Base-by-base conservation (phyloP, 2,329 filamentous ascomycete genomes). In the Lachnellula occidentalis region DNA sequence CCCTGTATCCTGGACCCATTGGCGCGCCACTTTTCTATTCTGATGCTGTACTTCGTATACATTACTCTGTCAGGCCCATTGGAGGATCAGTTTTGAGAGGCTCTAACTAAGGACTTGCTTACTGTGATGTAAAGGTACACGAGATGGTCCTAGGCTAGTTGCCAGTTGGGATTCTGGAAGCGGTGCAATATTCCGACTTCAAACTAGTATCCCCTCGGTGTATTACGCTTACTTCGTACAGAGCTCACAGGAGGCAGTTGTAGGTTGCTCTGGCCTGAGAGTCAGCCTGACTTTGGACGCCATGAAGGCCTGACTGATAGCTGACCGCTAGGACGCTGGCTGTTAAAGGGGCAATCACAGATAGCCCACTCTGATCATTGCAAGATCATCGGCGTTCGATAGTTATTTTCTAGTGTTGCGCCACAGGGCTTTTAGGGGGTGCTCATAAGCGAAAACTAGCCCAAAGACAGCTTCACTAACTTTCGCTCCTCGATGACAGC, bases 11-110 rank as follows among this genome's bases (percentile, higher is more conserved):
- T 58, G 58, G 61, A 49, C 31, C 43, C 41, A 50, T 54, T 62
- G 61, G 61, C 27, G 58, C 62, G 58, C 58, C 58, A 62, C 60
- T 48, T 48, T 58, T 63, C 59, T 61, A 63, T 61, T 64, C 53
- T 58, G 58, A 63, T 57, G 43, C 55, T 47, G 15, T 45, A 39
- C n/a, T 39, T 39, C 36, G 36, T 39, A 39, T 17, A 39, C 15
- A 15, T 17, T 39, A 15, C 53, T 56, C 50, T 58, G 51, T 56
- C 51, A 55, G 56, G 43, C 58, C 50, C 27, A 8, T 31, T 27
- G 2, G 27, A 31, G 7, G 27, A 31, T 31, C 27, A 31, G 9
- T 31, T 9, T 9, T 31, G 9, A 31, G 27, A 31, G 27, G 27
- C 27, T 31, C 27, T 31, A 31, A 31, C 9, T 9, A 9, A 11